Conservation (phyloP, 371 early-diverging fungal genomes). For the Mortierella sp. region DNA sequence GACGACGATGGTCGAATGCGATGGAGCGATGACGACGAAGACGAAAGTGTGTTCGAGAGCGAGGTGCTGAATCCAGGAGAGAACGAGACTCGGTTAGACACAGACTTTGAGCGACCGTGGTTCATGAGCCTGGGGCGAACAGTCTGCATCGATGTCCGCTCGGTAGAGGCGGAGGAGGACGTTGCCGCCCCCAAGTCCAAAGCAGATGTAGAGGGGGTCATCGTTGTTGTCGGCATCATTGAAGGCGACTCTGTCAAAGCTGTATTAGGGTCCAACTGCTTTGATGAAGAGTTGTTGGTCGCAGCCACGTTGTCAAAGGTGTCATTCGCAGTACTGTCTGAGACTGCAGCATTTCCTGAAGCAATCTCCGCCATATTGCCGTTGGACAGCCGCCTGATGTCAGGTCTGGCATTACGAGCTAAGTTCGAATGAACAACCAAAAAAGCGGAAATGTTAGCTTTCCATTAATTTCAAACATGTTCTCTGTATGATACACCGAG, state of each 20-base stretch:
- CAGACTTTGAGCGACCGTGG: constrained; percentile 57
- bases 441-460: not conserved
- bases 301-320: not conserved
- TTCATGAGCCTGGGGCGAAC: constrained; percentile 33
- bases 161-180: constrained; percentile 2
- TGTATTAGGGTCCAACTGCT: not conserved
- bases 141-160: constrained; percentile 22
- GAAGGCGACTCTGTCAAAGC: constrained; percentile 19
- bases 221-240: constrained; percentile 12
- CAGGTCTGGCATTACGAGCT: constrained; percentile 56
- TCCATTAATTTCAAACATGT: not conserved
- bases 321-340: not conserved
- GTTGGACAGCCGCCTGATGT: constrained; percentile 45
- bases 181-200: not conserved
- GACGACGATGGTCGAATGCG: constrained; percentile 26
- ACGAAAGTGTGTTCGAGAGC: constrained; percentile 33
- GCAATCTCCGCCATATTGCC: constrained; percentile 55
- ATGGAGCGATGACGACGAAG: constrained; percentile 31
- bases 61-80: constrained; percentile 35
- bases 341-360: constrained; percentile 26
- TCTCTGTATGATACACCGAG: not conserved
- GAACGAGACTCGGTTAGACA: constrained; percentile 55
- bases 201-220: constrained; percentile 18
- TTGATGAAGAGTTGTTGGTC: not conserved
- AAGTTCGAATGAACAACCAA: not conserved